Percentiles rank a stretch among this genome's conserved stretches.
Conservation (phyloP, 2,329 filamentous ascomycete genomes). For the Penicillium concentricum region DNA sequence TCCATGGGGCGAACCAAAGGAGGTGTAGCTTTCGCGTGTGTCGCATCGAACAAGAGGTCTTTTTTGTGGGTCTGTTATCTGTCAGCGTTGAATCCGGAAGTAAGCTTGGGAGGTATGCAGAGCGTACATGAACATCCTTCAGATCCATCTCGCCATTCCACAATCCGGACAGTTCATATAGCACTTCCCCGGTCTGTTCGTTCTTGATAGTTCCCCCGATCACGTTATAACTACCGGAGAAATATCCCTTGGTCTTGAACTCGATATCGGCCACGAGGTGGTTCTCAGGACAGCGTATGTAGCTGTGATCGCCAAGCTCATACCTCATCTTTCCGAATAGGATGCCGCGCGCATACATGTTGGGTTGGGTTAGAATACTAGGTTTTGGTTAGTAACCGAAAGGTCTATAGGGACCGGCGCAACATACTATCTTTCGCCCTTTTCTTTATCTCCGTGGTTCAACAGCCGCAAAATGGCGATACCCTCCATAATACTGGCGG, state of each 20-base stretch:
- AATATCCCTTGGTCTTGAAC: constrained; percentile 98
- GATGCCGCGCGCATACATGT: constrained; percentile 98
- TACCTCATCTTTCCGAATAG: constrained; percentile 99
- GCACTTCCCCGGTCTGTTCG: constrained; percentile 76
- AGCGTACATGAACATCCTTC: constrained; percentile 66
- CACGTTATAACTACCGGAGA: constrained; percentile 92
- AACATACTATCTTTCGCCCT: constrained; percentile 83
- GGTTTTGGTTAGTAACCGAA: constrained; percentile 10
- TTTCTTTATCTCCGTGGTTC: constrained; percentile 66
- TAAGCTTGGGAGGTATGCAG: not conserved
- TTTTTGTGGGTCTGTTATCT: constrained; percentile 74
- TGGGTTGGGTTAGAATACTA: constrained; percentile 91
- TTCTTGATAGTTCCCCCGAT: constrained; percentile 91
- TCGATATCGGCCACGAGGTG: constrained; percentile 87
- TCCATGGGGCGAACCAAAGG: constrained; percentile 73
- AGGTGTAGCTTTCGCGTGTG: constrained; percentile 70
- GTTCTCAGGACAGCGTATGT: constrained; percentile 85
- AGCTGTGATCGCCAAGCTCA: constrained; percentile 93
- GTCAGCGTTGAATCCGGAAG: constrained; percentile 7
- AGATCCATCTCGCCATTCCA: constrained; percentile 97
- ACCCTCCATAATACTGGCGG: constrained; percentile 97
- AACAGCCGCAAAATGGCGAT: constrained; percentile 81
- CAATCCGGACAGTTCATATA: constrained; percentile 88
- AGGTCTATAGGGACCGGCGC: not conserved
- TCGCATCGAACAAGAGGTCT: constrained; percentile 85